These are phyloP conservation scores for Coemansia sp. DNA, from an alignment of 192 early-diverging fungal species.

Conservation along the genomic window DNA sequence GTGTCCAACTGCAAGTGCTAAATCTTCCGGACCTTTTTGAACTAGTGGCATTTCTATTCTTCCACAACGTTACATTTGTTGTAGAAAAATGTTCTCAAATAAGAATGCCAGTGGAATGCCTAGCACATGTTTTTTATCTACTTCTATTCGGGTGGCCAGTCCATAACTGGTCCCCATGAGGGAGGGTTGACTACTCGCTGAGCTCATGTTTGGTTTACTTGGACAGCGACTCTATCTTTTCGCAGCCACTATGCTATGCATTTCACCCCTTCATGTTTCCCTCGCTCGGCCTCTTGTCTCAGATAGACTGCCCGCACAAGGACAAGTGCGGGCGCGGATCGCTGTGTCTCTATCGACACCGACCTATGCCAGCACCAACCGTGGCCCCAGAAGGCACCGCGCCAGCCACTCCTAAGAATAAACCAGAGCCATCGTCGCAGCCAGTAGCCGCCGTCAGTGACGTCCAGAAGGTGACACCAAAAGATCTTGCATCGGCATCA, in stretches of 20 bases:
- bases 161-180: too few species aligned
- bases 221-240: too few species aligned
- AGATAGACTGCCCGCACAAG: constrained; percentile 35
- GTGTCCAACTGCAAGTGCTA: constrained; percentile 2
- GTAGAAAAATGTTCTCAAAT: too few species aligned
- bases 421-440: neutral
- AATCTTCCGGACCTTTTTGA: too few species aligned
- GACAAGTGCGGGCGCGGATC: constrained; percentile 26
- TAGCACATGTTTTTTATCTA: too few species aligned
- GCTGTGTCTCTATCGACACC: constrained; percentile 30
- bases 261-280: constrained; percentile 26
- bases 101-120: too few species aligned
- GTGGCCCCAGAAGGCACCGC: neutral
- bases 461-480: neutral
- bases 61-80: too few species aligned
- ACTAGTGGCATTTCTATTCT: too few species aligned
- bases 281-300: constrained; percentile 23
- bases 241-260: neutral
- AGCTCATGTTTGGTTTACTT: neutral
- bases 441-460: neutral
- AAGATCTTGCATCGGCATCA: neutral
- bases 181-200: neutral
- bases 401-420: neutral
- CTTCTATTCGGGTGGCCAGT: too few species aligned
- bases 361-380: neutral